Evolutionary conservation across 495 filamentous ascomycete genomes (phyloP).

Genomic region (Parachaetomium inaequale): DNA sequence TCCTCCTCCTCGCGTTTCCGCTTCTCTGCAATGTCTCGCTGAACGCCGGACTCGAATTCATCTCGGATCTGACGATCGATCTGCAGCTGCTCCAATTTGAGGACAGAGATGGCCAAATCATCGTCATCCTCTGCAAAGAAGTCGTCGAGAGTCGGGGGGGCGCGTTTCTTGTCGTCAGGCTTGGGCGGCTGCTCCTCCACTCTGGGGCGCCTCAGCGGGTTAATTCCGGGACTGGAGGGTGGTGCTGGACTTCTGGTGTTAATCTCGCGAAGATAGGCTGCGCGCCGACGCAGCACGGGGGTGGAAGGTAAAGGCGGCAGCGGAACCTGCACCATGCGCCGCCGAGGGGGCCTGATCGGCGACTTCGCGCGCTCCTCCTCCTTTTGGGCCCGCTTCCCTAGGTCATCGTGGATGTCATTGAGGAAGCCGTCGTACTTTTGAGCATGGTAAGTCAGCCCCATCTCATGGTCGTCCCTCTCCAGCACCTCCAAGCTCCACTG

Average conservation of each 20-base stretch:
- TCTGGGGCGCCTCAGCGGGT: conserved; percentile 6
- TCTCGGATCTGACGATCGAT: conserved; percentile 20
- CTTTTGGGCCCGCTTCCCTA: conserved; percentile 10
- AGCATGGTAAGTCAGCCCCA: conserved; percentile 21
- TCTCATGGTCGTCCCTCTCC: conserved; percentile 22
- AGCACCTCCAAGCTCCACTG: conserved; percentile 4
- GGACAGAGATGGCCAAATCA: conserved; percentile 16
- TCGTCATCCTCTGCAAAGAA: conserved; percentile 18
- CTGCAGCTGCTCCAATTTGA: conserved; percentile 22
- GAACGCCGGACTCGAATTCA: conserved; percentile 14
- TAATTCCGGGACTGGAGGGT: neutral
- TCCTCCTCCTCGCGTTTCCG: conserved; percentile 21
- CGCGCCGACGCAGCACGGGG: neutral
- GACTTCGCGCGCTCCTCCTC: conserved; percentile 3
- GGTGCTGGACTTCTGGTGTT: neutral
- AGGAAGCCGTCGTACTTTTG: conserved; percentile 21
- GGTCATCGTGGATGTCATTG: conserved; percentile 15
- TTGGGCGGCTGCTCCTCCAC: conserved; percentile 2
- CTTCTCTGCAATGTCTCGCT: conserved; percentile 12
- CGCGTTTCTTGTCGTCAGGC: neutral
- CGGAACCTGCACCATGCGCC: conserved; percentile 7
- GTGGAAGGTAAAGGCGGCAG: conserved; percentile 3
- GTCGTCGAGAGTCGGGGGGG: neutral
- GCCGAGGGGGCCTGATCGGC: neutral
- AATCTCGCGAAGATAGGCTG: neutral